Percentiles rank a stretch among this genome's conserved stretches.
phyloP scores from a whole-genome alignment of 345 rosid species.

The Citrus mangshanensis region DNA sequence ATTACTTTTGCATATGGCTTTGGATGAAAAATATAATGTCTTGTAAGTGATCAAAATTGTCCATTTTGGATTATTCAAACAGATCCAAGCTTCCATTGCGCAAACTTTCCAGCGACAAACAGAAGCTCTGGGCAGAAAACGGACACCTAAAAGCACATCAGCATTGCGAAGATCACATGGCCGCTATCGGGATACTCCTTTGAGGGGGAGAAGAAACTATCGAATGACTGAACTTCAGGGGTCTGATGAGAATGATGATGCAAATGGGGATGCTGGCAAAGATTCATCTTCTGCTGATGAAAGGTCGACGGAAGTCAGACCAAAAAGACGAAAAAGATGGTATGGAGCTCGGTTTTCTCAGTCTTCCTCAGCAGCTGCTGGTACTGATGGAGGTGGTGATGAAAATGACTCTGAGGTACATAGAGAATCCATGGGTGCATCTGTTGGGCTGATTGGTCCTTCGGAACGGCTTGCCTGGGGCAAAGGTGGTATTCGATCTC shows the following conservation, averaged over 20 bases:
- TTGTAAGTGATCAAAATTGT: not conserved
- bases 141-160: conserved; percentile 23
- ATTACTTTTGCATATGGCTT: not conserved
- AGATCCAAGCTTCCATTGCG: conserved; percentile 57
- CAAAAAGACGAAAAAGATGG: conserved; percentile 40
- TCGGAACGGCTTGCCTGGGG: conserved; percentile 55
- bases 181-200: conserved; percentile 26
- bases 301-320: conserved; percentile 29
- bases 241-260: conserved; percentile 45
- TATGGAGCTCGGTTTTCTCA: conserved; percentile 28
- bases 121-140: conserved; percentile 42
- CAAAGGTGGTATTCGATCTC: conserved; percentile 47
- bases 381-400: conserved; percentile 36
- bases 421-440: conserved; percentile 34
- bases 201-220: conserved; percentile 36
- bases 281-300: conserved; percentile 48
- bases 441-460: conserved; percentile 33
- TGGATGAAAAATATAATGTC: not conserved
- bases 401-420: conserved; percentile 40
- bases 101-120: conserved; percentile 44
- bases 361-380: conserved; percentile 28
- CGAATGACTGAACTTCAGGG: conserved; percentile 33
- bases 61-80: conserved; percentile 12
- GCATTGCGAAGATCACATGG: conserved; percentile 32
- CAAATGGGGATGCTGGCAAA: conserved; percentile 34